A percentile compares a stretch with the other conserved stretches of the same genome.
phyloP scores from a whole-genome alignment of 306 rosid genomes.

The apple (Malus domestica) region DNA sequence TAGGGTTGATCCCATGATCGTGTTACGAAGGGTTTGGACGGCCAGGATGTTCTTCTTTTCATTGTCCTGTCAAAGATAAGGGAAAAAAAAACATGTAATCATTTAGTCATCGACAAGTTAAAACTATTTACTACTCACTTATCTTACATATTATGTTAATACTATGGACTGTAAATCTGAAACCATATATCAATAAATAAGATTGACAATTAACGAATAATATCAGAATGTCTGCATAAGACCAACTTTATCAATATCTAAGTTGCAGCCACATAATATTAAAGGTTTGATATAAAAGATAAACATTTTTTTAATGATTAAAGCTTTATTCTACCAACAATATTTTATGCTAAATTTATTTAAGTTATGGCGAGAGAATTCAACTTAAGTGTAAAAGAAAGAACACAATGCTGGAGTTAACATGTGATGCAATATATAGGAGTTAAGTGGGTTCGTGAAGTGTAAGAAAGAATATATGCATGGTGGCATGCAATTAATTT shows the following conservation, averaged over 20 bases:
- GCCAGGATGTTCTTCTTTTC: conserved; percentile 91
- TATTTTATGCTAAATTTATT: not conserved
- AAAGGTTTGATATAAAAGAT: too few relatives aligned
- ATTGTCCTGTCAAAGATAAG: conserved; percentile 53
- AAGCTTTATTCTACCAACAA: too few relatives aligned
- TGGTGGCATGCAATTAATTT: not conserved
- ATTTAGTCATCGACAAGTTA: not conserved
- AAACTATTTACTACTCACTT: too few relatives aligned
- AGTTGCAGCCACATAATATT: not conserved
- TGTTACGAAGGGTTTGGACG: conserved; percentile 77
- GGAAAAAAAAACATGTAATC: not conserved
- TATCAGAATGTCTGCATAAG: not conserved
- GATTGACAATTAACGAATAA: too few relatives aligned
- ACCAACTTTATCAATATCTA: not conserved
- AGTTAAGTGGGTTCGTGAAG: not conserved
- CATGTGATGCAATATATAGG: conserved; percentile 13
- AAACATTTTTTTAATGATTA: not conserved
- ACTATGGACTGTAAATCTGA: not conserved
- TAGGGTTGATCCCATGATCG: conserved; percentile 83
- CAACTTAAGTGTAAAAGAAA: too few relatives aligned
- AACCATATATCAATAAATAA: not conserved
- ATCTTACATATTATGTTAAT: not conserved
- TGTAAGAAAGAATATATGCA: not conserved
- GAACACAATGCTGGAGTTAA: not conserved
- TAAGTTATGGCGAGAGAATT: too few relatives aligned